phyloP scores from a whole-genome alignment of 2,329 filamentous ascomycete species.

The Colletotrichum shisoi region DNA sequence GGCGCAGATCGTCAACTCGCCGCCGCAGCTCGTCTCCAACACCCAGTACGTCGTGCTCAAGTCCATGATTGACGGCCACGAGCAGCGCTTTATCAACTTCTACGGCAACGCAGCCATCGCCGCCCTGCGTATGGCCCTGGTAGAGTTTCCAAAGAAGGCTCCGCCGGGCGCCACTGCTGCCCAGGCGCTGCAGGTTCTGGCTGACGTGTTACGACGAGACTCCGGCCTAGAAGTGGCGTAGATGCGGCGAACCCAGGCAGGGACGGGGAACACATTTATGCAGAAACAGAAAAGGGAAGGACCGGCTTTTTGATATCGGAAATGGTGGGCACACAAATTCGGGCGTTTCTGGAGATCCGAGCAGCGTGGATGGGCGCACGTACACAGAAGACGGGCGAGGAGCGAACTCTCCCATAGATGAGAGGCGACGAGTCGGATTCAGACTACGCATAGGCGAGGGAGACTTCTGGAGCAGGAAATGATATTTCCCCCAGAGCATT shows the following conservation, averaged over 20 bases:
- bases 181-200: constrained; percentile 61
- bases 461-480: neutral
- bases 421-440: neutral
- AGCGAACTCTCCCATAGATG: neutral
- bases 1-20: constrained; percentile 78
- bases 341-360: constrained; percentile 31
- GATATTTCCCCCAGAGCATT: neutral
- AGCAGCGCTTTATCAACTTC: constrained; percentile 77
- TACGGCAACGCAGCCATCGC: constrained; percentile 81
- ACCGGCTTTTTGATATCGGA: constrained; percentile 11
- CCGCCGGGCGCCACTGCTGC: constrained; percentile 59
- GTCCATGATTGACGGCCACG: constrained; percentile 75
- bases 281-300: constrained; percentile 24
- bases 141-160: constrained; percentile 73
- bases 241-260: neutral
- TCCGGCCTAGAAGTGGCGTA: constrained; percentile 58
- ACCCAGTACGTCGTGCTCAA: constrained; percentile 77
- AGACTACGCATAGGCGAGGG: neutral
- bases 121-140: constrained; percentile 72
- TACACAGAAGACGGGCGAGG: constrained; percentile 10
- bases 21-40: constrained; percentile 70
- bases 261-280: constrained; percentile 23
- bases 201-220: constrained; percentile 60
- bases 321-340: constrained; percentile 7
- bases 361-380: constrained; percentile 7